Percentiles rank a stretch among this genome's conserved stretches.
phyloP scores from a whole-genome alignment of 2,329 filamentous ascomycete species.

The Cucurbitaria berberidis region DNA sequence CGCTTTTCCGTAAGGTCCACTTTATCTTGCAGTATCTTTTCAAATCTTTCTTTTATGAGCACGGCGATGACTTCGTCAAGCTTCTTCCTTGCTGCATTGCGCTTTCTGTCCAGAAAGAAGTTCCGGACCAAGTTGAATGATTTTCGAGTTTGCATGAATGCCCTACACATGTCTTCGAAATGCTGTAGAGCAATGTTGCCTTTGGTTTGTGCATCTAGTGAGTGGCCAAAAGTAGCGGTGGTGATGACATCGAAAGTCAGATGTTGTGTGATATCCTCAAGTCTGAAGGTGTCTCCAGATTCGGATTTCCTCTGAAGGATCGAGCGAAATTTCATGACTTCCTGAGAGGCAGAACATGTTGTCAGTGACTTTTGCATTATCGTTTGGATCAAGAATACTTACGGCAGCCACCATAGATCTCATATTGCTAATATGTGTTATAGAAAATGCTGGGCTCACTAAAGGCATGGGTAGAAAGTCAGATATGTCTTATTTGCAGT shows the following conservation, averaged over 20 bases:
- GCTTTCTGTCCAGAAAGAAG: constrained; percentile 15
- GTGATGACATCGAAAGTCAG: constrained; percentile 40
- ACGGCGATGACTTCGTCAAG: constrained; percentile 43
- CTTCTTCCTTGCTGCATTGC: constrained; percentile 17
- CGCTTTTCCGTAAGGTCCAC: constrained; percentile 46
- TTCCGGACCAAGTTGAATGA: constrained; percentile 28
- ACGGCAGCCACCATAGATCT: constrained; percentile 23
- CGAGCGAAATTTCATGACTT: constrained; percentile 39
- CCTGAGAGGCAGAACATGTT: constrained; percentile 13
- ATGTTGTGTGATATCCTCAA: constrained; percentile 29
- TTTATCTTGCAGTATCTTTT: constrained; percentile 36
- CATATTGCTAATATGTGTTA: constrained; percentile 38
- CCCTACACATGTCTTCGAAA: constrained; percentile 26
- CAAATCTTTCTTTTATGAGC: constrained; percentile 48
- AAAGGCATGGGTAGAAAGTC: neutral
- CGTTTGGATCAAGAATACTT: neutral
- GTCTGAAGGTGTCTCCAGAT: constrained; percentile 28
- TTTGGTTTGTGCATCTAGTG: constrained; percentile 32
- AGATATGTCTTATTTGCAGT: neutral
- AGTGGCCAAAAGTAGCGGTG: constrained; percentile 31
- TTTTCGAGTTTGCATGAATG: constrained; percentile 16
- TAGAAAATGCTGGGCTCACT: constrained; percentile 45
- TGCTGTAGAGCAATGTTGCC: constrained; percentile 24
- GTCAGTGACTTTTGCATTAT: neutral
- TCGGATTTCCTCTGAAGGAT: constrained; percentile 27